A percentile compares a stretch with the other conserved stretches of the same genome.
phyloP scores from a whole-genome alignment of 495 filamentous ascomycete genomes.

The Bacidia rubella region DNA sequence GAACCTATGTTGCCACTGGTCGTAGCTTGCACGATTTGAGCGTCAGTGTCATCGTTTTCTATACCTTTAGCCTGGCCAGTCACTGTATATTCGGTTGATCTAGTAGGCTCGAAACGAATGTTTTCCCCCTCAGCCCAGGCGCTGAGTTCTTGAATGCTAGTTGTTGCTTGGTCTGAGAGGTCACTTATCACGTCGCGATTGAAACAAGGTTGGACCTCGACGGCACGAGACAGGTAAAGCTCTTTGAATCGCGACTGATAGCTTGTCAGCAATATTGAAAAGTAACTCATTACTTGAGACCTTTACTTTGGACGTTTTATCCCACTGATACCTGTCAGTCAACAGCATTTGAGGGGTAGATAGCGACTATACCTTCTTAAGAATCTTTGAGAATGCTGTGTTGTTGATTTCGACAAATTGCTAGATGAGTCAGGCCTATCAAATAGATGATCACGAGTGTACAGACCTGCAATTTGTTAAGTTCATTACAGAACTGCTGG shows the following conservation, averaged over 20 bases:
- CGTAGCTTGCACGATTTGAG: slow-evolving; percentile 75
- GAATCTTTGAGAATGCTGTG: slow-evolving; percentile 91
- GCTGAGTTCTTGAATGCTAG: slow-evolving; percentile 77
- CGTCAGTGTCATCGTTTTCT: slow-evolving; percentile 77
- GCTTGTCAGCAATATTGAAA: background rate
- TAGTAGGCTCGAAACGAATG: slow-evolving; percentile 58
- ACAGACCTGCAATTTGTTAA: slow-evolving; percentile 71
- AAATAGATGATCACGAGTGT: background rate
- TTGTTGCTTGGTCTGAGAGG: slow-evolving; percentile 89
- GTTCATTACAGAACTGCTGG: slow-evolving; percentile 86
- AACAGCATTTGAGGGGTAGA: slow-evolving; percentile 3
- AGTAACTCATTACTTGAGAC: background rate
- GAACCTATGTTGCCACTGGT: slow-evolving; percentile 53
- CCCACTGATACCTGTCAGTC: slow-evolving; percentile 49
- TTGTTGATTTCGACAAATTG: slow-evolving; percentile 98
- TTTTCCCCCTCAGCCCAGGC: slow-evolving; percentile 96
- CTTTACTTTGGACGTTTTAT: slow-evolving; percentile 88
- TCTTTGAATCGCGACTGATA: slow-evolving; percentile 84
- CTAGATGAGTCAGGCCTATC: slow-evolving; percentile 16
- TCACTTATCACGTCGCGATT: slow-evolving; percentile 93
- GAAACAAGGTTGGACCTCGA: slow-evolving; percentile 96
- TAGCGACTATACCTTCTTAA: slow-evolving; percentile 62
- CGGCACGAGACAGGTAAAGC: slow-evolving; percentile 85
- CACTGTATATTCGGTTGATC: slow-evolving; percentile 45
- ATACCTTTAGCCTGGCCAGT: slow-evolving; percentile 51